Conservation (phyloP, 495 filamentous ascomycete species). For the Podospora bellae-mahoneyi region DNA sequence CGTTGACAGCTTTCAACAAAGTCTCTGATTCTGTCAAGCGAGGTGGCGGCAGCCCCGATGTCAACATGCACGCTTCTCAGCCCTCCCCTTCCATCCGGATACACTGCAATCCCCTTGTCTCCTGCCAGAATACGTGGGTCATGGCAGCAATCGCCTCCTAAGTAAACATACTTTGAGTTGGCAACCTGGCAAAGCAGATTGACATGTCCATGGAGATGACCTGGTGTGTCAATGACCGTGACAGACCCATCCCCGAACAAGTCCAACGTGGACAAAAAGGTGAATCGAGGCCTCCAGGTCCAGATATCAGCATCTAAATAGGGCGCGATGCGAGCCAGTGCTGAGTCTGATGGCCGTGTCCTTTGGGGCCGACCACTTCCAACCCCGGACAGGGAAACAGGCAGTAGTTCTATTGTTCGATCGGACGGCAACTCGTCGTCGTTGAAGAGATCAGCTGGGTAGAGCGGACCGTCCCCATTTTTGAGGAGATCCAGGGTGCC, state of each 20-base stretch:
- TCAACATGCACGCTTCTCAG: constrained; percentile 44
- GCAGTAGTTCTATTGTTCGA: constrained; percentile 31
- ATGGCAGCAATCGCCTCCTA: constrained; percentile 50
- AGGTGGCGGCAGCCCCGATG: constrained; percentile 32
- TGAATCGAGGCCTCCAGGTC: constrained; percentile 24
- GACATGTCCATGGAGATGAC: constrained; percentile 48
- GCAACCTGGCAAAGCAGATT: constrained; percentile 42
- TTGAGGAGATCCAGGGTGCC: constrained; percentile 42
- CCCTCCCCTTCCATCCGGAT: constrained; percentile 35
- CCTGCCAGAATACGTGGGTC: constrained; percentile 42
- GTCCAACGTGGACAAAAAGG: constrained; percentile 40
- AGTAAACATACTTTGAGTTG: constrained; percentile 36
- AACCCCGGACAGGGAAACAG: constrained; percentile 9
- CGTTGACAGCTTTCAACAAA: constrained; percentile 15
- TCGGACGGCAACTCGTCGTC: constrained; percentile 28
- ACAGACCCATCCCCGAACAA: constrained; percentile 42
- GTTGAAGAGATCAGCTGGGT: constrained; percentile 31
- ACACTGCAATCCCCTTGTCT: constrained; percentile 43
- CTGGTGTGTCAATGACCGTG: constrained; percentile 44
- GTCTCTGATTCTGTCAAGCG: constrained; percentile 31
- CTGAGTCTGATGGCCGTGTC: neutral
- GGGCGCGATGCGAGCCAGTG: neutral
- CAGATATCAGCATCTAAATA: neutral
- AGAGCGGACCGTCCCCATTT: constrained; percentile 29
- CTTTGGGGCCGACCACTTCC: constrained; percentile 6